Base-by-base conservation (phyloP, 2,329 filamentous ascomycete species). In the Cylindrodendrum hubeiense region DNA sequence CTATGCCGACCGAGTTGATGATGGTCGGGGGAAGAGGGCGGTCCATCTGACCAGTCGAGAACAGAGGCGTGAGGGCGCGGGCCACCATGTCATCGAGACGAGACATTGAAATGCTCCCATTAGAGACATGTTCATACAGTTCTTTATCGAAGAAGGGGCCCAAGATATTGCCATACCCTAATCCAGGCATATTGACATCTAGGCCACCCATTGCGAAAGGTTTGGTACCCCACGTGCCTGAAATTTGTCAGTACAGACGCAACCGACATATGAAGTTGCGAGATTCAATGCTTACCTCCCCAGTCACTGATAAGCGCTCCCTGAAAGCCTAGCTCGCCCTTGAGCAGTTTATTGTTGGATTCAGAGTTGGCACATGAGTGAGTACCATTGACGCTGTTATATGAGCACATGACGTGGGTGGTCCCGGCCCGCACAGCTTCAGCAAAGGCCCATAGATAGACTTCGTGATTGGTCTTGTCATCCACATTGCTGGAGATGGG, bases 381-480 rank as follows among this genome's bases (percentile, higher is more conserved):
- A 12, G 39, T 41, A 17, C 39, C 39, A 41, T 41, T 41, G 39
- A 41, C 39, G 10, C 39, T 41, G 73, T 92, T 91, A 70, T 97
- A 97, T 2, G 89, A 87, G 75, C 93, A 94, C 93, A 97, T 97
- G 57, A 96, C 82, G 4, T 89, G 90, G 1, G 88, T 91, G 2
- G 94, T 92, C 21, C 93, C 93, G 5, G 91, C 92, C 61, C 86
- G 87, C 22, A 97, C 84, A 4, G 90, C 90, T 68, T 94, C 90
- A 0, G 90, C 89, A 75, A 95, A 95, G 0, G 92, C 92, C 93
- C 92, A 94, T 0, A 89, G 84, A 70, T 94, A 94, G 0, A 94
- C 77, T 76, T 94, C 92, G 74, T 94, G 81, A 4, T 69, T 5
- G 0, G 63, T 61, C 24, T 63, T 67, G 17, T 69, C 63, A 13